Evolutionary conservation across 305 asterid genomes (phyloP).

Genomic region (Fraxinus baroniana): DNA sequence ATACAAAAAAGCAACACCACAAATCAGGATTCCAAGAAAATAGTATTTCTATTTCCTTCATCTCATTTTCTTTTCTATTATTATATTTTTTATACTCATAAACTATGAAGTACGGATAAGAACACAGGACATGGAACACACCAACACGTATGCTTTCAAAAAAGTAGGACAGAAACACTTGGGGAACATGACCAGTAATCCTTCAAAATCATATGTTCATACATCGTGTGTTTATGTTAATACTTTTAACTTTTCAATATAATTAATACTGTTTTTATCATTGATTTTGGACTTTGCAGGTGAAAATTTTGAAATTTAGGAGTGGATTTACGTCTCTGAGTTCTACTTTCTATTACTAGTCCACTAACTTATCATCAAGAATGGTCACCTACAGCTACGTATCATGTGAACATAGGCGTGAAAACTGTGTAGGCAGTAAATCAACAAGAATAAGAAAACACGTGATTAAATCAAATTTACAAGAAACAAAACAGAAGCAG

Average conservation of each 20-base stretch:
- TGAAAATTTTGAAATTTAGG: not conserved
- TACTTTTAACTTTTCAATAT: not conserved
- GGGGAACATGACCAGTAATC: not conserved
- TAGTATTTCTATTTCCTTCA: not conserved
- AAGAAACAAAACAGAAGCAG: not conserved
- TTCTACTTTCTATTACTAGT: not conserved
- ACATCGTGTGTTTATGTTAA: not conserved
- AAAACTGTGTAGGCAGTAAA: not conserved
- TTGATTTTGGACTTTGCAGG: not conserved
- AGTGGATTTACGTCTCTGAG: not conserved
- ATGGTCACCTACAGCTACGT: not conserved
- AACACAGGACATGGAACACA: not conserved
- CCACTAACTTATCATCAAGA: not conserved
- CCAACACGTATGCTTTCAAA: not conserved
- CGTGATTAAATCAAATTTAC: not conserved
- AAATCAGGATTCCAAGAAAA: not conserved
- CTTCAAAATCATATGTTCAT: not conserved
- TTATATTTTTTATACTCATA: not conserved
- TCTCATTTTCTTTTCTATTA: not conserved
- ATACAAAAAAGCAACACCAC: not conserved
- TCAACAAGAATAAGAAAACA: not conserved
- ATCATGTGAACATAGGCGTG: not conserved
- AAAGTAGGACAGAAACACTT: not conserved
- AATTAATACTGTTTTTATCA: not conserved
- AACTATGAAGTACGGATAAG: not conserved